Evolutionary conservation across 805 yeast genomes (phyloP).

Genomic region (Tetrapisispora pingtungensis): DNA sequence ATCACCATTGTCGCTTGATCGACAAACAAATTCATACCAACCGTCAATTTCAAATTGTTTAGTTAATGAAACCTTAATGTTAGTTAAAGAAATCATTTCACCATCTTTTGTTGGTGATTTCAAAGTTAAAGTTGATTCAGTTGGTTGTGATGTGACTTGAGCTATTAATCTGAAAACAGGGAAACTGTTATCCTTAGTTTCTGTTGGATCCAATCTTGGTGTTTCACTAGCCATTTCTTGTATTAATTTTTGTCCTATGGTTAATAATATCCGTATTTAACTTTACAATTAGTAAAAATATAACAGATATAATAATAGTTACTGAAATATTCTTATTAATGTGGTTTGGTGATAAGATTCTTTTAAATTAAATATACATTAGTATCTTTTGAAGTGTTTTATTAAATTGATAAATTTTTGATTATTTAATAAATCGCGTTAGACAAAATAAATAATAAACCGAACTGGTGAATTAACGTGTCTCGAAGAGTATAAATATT

Average conservation of each 20-base stretch:
- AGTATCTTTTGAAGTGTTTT: background rate
- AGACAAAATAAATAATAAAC: background rate
- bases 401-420: background rate
- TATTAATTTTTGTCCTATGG: background rate
- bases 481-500: background rate
- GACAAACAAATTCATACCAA: constrained; percentile 30
- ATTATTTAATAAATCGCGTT: background rate
- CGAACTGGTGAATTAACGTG: background rate
- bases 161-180: constrained; percentile 28
- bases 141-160: constrained; percentile 25
- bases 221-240: constrained; percentile 25
- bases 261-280: too few species aligned
- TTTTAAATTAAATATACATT: too few species aligned
- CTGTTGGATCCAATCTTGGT: constrained; percentile 26
- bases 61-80: constrained; percentile 20
- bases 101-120: constrained; percentile 21
- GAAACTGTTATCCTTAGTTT: constrained; percentile 14
- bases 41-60: constrained; percentile 19
- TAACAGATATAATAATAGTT: too few species aligned
- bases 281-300: too few species aligned
- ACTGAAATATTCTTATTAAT: too few species aligned
- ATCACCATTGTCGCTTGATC: constrained; percentile 28
- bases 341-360: too few species aligned
- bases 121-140: constrained; percentile 19
- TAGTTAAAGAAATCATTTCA: constrained; percentile 21